Percentiles rank a stretch among this genome's conserved stretches.
phyloP scores from a whole-genome alignment of 768 basidiomycete species.

The Mycena venus region DNA sequence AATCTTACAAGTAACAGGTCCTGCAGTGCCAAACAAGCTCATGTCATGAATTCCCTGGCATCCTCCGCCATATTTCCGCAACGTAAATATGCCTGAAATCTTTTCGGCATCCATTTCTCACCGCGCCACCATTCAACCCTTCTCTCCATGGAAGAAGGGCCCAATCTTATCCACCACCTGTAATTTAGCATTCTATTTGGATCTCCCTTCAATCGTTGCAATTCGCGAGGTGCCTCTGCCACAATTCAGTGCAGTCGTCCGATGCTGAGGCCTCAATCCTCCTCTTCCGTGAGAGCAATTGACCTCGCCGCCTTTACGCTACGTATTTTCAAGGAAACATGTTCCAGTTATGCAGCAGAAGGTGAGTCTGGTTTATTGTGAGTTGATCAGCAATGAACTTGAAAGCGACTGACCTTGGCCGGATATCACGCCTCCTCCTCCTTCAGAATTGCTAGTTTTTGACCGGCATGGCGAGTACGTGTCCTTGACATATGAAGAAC shows the following conservation, averaged over 20 bases:
- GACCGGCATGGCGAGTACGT: neutral
- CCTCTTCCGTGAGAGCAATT: neutral
- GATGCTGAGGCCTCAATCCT: neutral
- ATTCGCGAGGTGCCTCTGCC: neutral
- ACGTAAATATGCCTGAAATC: too few species aligned
- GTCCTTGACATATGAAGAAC: too few species aligned
- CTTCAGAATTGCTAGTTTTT: neutral
- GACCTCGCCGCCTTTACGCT: neutral
- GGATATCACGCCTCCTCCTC: neutral
- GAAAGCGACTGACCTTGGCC: neutral
- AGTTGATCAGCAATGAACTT: neutral
- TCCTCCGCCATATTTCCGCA: neutral
- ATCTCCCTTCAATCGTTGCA: neutral
- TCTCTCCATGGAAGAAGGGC: neutral
- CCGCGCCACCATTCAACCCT: too few species aligned
- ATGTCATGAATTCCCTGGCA: neutral
- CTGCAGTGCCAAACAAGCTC: neutral
- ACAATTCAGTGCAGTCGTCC: neutral
- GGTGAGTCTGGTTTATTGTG: neutral
- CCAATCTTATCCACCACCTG: neutral
- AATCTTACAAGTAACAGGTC: neutral
- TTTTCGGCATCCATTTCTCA: too few species aligned
- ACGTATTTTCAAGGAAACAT: neutral
- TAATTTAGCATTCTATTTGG: neutral
- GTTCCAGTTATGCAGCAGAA: neutral